Percentiles rank a stretch among this genome's conserved stretches.
Conservation (phyloP, 2,329 filamentous ascomycete genomes). For the Colletotrichum sp. region DNA sequence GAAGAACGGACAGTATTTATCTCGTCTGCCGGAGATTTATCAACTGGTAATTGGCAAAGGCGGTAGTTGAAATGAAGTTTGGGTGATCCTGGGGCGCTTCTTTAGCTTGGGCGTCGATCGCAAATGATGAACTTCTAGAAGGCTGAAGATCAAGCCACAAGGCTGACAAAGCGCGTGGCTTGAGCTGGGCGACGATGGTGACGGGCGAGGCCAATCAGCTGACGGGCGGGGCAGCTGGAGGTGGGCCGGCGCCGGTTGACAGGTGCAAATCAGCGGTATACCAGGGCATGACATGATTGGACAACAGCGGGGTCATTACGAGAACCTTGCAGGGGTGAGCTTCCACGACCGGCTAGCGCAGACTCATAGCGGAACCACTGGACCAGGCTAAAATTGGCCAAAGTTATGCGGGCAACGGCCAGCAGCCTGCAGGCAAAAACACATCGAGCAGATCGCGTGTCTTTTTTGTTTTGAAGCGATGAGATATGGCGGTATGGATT, state of each 20-base stretch:
- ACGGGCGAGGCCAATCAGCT: neutral
- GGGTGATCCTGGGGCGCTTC: neutral
- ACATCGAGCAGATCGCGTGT: neutral
- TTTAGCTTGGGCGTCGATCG: neutral
- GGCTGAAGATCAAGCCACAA: constrained; percentile 16
- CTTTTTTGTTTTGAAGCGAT: constrained; percentile 2
- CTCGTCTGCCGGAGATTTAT: neutral
- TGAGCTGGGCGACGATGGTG: neutral
- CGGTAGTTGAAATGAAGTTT: neutral
- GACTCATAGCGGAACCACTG: neutral
- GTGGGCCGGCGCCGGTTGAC: neutral
- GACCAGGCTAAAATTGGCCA: constrained; percentile 13
- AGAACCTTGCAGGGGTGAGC: constrained; percentile 1
- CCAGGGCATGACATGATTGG: neutral
- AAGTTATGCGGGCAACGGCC: constrained; percentile 13
- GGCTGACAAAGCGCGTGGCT: constrained; percentile 18
- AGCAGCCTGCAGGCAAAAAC: neutral
- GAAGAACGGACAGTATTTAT: neutral
- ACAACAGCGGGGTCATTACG: neutral
- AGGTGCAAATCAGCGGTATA: neutral
- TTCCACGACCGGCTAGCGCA: neutral
- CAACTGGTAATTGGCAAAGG: neutral
- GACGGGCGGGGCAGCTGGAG: neutral
- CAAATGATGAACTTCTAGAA: constrained; percentile 15
- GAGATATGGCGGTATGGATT: constrained; percentile 13